Evolutionary conservation across 805 yeast genomes (phyloP), one percentile per base, ranked within the genome.

Genomic region (Nematodospora valgi): DNA sequence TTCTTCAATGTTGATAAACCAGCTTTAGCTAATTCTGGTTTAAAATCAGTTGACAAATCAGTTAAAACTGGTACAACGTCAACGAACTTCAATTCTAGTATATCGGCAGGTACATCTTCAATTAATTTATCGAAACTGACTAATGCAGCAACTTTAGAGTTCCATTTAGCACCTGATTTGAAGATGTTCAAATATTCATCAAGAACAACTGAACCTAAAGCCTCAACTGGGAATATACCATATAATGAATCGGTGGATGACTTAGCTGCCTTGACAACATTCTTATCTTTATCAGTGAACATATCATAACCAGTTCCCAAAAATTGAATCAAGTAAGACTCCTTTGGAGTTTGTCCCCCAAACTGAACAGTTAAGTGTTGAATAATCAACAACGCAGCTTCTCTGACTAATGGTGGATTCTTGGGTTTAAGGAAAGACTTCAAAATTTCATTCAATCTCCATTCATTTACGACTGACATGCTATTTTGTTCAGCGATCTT

Each of bases 21-120:
- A 39, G 78, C 86, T 49, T 83, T 80, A 18, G 96, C 88, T 38
- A 93, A 73, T 64, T 91, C 98, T 2, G 97, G 96, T 69, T 91
- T 91, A 75, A 93, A 87, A 59, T 91, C 98, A 38, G 95, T 91
- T 45, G 96, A 78, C 65, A 82, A 75, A 62, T 86, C 95, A 22
- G 95, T 86, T 51, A 91, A 72, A 7, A 84, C 74, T 24, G 98
- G 98, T 22, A 91, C 78, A 4, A 86, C 75, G 37, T 74, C 76
- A 41, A 80, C 79, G 60, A 91, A 91, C 48, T 81, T 79, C 54
- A 81, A 58, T 62, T 91, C 96, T 47, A 91, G 68, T 50, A 86
- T 72, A 64, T 93, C 98, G 25, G 82, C 77, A 38, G 96, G 93
- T 27, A 83, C 79, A 32, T 84, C 87, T 43, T 77, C 86, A 40